These are phyloP conservation scores for Schwanniomyces vanrijiae DNA, from an alignment of 805 yeast species.

Conservation along the genomic window DNA sequence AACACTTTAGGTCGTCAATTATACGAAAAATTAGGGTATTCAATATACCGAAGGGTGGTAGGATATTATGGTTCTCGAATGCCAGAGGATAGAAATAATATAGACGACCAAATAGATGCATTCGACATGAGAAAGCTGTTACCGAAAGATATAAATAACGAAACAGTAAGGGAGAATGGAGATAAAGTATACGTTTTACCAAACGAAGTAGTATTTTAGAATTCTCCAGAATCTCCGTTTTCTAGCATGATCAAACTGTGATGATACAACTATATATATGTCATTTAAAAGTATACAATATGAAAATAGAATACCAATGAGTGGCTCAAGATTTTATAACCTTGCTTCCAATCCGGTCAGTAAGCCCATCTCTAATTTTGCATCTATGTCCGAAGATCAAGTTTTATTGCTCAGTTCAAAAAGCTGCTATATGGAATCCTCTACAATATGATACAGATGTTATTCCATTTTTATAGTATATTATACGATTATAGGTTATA, in stretches of 20 bases:
- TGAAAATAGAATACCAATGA: no score
- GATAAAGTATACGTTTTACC: conserved; percentile 61
- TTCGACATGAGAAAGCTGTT: conserved; percentile 79
- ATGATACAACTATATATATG: no score
- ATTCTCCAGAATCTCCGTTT: not conserved
- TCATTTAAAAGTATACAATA: no score
- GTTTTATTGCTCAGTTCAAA: not conserved
- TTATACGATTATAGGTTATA: no score
- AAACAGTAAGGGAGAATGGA: conserved; percentile 62
- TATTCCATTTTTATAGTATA: no score
- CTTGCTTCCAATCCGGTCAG: no score
- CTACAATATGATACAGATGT: no score
- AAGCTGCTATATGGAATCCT: no score
- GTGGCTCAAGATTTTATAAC: no score
- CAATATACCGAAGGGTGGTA: conserved; percentile 81
- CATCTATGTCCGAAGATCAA: no score
- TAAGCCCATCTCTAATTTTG: not conserved
- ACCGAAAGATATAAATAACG: conserved; percentile 52
- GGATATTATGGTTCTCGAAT: conserved; percentile 73
- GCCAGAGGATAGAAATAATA: conserved; percentile 46
- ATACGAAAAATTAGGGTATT: conserved; percentile 85
- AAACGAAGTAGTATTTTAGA: conserved; percentile 59
- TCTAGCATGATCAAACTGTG: no score
- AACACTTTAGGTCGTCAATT: conserved; percentile 76
- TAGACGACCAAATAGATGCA: conserved; percentile 77